These are phyloP conservation scores for Apiospora pterosperma DNA, from an alignment of 2,329 filamentous ascomycete genomes.

Conservation along the genomic window DNA sequence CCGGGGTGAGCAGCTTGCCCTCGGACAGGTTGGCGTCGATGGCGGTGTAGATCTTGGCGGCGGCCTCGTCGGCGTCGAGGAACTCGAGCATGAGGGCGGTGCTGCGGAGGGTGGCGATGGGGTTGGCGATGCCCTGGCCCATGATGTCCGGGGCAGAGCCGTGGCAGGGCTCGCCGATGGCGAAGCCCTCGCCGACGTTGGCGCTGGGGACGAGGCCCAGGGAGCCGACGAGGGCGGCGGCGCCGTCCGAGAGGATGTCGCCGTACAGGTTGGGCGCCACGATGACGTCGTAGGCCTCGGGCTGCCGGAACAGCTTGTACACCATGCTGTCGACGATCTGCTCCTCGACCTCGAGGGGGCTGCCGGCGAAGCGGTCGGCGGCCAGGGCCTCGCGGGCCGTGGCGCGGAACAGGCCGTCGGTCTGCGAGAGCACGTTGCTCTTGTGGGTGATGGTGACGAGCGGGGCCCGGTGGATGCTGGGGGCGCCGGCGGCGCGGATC, in stretches of 20 bases:
- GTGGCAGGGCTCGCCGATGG: conserved; percentile 97
- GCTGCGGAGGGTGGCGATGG: conserved; percentile 89
- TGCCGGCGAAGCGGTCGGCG: conserved; percentile 54
- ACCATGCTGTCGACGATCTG: conserved; percentile 99
- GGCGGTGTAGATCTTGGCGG: conserved; percentile 84
- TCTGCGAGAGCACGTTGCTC: conserved; percentile 94
- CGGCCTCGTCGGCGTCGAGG: conserved; percentile 79
- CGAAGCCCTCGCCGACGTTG: conserved; percentile 91
- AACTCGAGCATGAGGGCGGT: conserved; percentile 97
- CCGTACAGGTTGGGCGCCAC: conserved; percentile 97
- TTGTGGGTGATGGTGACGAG: conserved; percentile 98
- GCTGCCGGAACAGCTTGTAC: conserved; percentile 98
- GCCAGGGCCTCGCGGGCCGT: conserved; percentile 72
- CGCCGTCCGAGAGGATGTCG: conserved; percentile 93
- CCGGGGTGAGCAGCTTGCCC: conserved; percentile 77
- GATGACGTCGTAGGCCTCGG: conserved; percentile 92
- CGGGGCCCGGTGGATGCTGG: conserved; percentile 63
- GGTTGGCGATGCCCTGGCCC: conserved; percentile 90
- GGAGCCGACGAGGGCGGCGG: conserved; percentile 87
- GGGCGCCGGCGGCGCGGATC: conserved; percentile 58
- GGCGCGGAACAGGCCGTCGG: conserved; percentile 90
- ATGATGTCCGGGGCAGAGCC: conserved; percentile 94
- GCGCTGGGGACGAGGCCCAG: conserved; percentile 90
- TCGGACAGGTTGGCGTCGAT: conserved; percentile 89
- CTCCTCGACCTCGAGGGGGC: conserved; percentile 77